Conservation (phyloP, 495 filamentous ascomycete genomes). For the Penicillium psychrofluorescens region DNA sequence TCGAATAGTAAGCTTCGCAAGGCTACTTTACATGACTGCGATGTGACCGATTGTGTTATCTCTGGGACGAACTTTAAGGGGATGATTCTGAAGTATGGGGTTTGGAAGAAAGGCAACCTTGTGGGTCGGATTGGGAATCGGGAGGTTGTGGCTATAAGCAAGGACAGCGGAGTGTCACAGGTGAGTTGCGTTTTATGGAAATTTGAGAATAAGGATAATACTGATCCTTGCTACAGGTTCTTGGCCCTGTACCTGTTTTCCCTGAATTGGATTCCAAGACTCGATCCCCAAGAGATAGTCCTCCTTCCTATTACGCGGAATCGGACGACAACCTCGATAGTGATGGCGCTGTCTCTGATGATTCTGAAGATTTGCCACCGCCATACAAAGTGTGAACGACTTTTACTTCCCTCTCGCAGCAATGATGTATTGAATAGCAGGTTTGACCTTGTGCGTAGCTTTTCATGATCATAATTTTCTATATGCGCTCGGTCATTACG, state of each 20-base stretch:
- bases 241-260: background rate
- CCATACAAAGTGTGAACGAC: conserved; percentile 12
- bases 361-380: conserved; percentile 12
- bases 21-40: conserved; percentile 18
- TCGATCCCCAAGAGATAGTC: background rate
- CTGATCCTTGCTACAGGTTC: background rate
- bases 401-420: background rate
- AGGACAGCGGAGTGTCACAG: background rate
- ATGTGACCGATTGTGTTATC: conserved; percentile 24
- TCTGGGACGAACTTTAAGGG: conserved; percentile 18
- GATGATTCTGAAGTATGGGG: conserved; percentile 24
- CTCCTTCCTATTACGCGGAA: background rate
- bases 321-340: conserved; percentile 5
- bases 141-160: conserved; percentile 11
- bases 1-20: conserved; percentile 9
- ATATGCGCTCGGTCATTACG: no score
- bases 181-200: conserved; percentile 1
- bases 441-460: no score
- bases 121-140: conserved; percentile 17
- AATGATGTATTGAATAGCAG: no score
- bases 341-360: conserved; percentile 4
- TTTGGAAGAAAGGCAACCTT: conserved; percentile 29
- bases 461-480: no score
- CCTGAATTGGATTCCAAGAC: conserved; percentile 5
- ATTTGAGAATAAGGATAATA: background rate